Percentiles rank a stretch among this genome's conserved stretches.
phyloP scores from a whole-genome alignment of 371 early-diverging fungal genomes.

The Mortierella sp. region DNA sequence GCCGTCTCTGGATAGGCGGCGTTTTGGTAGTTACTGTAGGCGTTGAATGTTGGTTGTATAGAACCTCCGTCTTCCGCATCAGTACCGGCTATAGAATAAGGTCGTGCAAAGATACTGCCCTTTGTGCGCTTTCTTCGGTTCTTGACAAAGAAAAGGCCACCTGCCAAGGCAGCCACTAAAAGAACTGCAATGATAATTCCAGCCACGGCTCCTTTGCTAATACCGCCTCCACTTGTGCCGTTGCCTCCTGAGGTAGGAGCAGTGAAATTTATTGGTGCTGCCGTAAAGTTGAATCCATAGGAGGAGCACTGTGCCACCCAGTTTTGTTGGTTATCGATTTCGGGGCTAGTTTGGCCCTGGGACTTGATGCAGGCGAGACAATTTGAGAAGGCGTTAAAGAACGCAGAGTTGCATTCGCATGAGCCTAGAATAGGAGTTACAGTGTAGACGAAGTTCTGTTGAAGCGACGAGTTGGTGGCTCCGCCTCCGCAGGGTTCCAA shows the following conservation, averaged over 20 bases:
- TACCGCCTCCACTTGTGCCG: conserved; percentile 7
- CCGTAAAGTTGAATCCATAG: conserved; percentile 50
- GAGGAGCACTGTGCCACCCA: conserved; percentile 29
- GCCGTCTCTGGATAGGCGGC: conserved; percentile 22
- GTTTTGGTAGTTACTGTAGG: conserved; percentile 36
- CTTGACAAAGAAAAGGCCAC: conserved; percentile 22
- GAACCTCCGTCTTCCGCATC: conserved; percentile 24
- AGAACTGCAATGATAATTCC: conserved; percentile 38
- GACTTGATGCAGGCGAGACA: conserved; percentile 43
- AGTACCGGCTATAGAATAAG: conserved; percentile 24
- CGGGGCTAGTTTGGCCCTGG: conserved; percentile 33
- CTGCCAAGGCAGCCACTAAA: conserved; percentile 7
- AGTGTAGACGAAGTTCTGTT: conserved; percentile 35
- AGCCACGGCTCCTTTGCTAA: conserved; percentile 29
- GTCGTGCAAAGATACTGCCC: conserved; percentile 32
- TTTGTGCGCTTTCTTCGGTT: conserved; percentile 29
- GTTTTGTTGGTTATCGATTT: conserved; percentile 37
- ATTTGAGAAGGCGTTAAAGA: conserved; percentile 39
- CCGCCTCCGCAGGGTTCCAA: conserved; percentile 54
- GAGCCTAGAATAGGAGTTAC: conserved; percentile 42
- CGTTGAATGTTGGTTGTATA: conserved; percentile 31
- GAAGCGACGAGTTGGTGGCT: conserved; percentile 34
- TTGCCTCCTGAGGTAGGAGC: conserved; percentile 24
- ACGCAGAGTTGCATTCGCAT: conserved; percentile 47
- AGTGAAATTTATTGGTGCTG: conserved; percentile 24